phyloP scores from a whole-genome alignment of 2,329 filamentous ascomycete species.

The Paecilomyces sp. region DNA sequence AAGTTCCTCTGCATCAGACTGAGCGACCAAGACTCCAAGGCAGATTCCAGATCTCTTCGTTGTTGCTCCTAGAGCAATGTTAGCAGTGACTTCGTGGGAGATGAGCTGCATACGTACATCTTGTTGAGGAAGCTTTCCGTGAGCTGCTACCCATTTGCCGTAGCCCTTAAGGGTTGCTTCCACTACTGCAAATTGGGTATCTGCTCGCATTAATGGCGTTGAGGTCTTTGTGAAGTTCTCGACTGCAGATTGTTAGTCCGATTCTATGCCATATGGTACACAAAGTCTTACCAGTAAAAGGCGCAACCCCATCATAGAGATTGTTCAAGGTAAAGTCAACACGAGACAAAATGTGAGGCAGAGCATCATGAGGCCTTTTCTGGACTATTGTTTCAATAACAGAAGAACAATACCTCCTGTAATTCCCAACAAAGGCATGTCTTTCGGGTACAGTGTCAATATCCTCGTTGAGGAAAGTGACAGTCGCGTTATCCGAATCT shows the following conservation, averaged over 20 bases:
- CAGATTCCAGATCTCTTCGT: slow-evolving; percentile 29
- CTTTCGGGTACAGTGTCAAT: slow-evolving; percentile 91
- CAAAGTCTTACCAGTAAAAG: slow-evolving; percentile 54
- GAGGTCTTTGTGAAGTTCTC: slow-evolving; percentile 34
- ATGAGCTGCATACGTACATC: slow-evolving; percentile 26
- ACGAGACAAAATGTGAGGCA: slow-evolving; percentile 76
- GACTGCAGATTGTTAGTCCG: slow-evolving; percentile 16
- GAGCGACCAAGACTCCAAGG: slow-evolving; percentile 35
- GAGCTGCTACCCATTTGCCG: slow-evolving; percentile 63
- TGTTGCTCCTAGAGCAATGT: slow-evolving; percentile 26
- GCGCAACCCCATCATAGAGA: slow-evolving; percentile 63
- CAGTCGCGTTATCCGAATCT: slow-evolving; percentile 70
- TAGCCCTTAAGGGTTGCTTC: slow-evolving; percentile 86
- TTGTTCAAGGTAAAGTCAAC: slow-evolving; percentile 68
- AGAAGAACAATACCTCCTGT: slow-evolving; percentile 79
- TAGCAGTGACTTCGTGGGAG: not conserved
- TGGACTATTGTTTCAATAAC: slow-evolving; percentile 83
- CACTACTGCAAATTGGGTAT: slow-evolving; percentile 83
- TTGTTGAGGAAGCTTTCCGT: slow-evolving; percentile 46
- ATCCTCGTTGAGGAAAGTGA: slow-evolving; percentile 81
- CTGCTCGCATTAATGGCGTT: slow-evolving; percentile 57
- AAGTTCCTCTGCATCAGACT: slow-evolving; percentile 34
- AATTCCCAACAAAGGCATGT: slow-evolving; percentile 93
- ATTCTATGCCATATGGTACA: not conserved
- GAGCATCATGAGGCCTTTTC: slow-evolving; percentile 73